Evolutionary conservation across 768 basidiomycete species (phyloP), one percentile per base, ranked within the genome.

Genomic region (Termitomyces sp.): DNA sequence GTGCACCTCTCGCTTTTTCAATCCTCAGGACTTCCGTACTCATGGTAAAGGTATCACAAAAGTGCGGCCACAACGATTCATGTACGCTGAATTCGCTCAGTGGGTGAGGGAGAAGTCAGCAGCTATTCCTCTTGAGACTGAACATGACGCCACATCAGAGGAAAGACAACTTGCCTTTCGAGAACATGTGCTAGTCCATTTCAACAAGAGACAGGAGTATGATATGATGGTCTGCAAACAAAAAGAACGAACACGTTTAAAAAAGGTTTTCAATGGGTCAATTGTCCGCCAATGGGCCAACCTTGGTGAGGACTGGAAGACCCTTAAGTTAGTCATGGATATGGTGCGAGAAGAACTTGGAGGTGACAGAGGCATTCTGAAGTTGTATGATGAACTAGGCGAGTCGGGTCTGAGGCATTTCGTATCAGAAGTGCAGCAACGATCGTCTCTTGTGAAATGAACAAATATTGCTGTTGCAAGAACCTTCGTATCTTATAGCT

Each of bases 31-130:
- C 16, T 75, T 85, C 55, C 67, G 56, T 55, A 69, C 64, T 46
- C 36, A 40, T 4, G 77, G 77, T 56, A 63, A 66, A 12, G 76
- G 75, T 14, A 72, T 74, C 51, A 71, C 65, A 63, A 84, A 82
- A 62, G 77, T 76, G 52, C 77, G 74, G 59, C 66, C 67, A 33
- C 76, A 75, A 18, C 77, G 88, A 18, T 71, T 63, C 43, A 86
- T 89, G 86, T 88, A 86, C 64, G 68, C 71, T 10, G 77, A 81
- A 51, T 90, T 89, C 57, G 71, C 85, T 5, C 63, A 71, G 8
- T 88, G 80, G 79, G 79, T 75, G 16, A 66, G 72, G 26, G 69
- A 66, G 49, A 67, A 65, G 59, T 23, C 33, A 23, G 20, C 60
- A 5, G 57, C 62, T 38, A 58, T 18, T 8, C n/a, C n/a, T 49